Evolutionary conservation across 2,329 filamentous ascomycete genomes (phyloP), one percentile per base, ranked within the genome.

Genomic region (Bretziella fagacearum): DNA sequence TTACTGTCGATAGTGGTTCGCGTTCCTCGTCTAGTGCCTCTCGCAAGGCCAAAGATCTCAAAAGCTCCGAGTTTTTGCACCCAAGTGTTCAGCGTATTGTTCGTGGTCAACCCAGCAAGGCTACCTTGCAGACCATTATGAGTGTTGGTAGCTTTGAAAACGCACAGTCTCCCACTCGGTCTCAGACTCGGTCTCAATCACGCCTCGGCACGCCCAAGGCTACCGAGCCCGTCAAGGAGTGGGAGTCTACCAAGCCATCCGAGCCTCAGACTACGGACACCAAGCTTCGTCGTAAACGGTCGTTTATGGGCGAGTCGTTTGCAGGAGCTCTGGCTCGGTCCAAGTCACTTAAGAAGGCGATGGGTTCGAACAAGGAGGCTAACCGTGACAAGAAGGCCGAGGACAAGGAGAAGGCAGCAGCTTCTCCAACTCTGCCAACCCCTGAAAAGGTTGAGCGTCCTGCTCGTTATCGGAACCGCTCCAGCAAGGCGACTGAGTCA

Each of bases 61-160:
- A 26, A 59, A 62, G 35, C 63, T 60, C 26, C 53, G 56, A 10
- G 57, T 62, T 0, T 54, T 59, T 42, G 55, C 59, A 11, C 57
- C 61, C 48, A 3, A 47, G 44, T 18, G 44, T 50, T 1, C 40
- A 62, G 52, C 61, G 60, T 33, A 52, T 64, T 8, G 55, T 67
- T 39, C 63, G 60, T 37, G 56, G 59, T 0, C 62, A 65, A 26
- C 54, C 60, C n/a, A 70, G 65, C 54, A 63, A 64, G 52, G 68
- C 70, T 22, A 69, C 65, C 0, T 55, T 71, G 22, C 66, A 65
- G 44, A 71, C 68, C 1, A 70, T 71, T 15, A 54, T 71, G 44
- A 71, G 69, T 50, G 67, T 70, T 6, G 67, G 64, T 4, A 71
- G 67, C 42, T 56, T 64, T 15, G 65, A 69, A 20, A 50, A 47